Evolutionary conservation across 139 green algal genomes (phyloP).

Genomic region (Coccomyxa sp.): DNA sequence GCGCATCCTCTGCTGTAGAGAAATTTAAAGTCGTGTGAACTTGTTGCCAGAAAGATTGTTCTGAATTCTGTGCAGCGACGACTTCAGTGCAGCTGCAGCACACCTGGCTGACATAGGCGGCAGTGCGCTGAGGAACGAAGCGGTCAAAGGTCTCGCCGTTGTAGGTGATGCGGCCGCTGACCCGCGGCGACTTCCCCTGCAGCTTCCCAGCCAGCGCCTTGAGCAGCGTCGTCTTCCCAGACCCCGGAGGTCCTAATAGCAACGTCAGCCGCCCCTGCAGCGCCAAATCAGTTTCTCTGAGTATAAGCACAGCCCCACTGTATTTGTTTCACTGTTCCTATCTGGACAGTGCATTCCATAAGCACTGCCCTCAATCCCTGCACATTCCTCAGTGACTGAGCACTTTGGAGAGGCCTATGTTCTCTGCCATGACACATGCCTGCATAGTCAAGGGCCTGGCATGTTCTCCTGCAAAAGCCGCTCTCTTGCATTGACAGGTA

Average conservation of each 20-base stretch:
- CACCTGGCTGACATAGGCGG: constrained; percentile 47
- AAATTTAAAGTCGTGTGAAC: too few species aligned
- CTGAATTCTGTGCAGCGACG: too few species aligned
- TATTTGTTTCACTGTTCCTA: background rate
- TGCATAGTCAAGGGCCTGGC: too few species aligned
- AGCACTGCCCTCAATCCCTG: background rate
- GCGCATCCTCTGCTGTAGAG: too few species aligned
- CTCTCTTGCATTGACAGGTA: background rate
- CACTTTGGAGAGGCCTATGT: background rate
- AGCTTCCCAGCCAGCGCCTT: constrained; percentile 47
- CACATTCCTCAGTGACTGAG: background rate
- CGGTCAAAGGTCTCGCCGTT: constrained; percentile 45
- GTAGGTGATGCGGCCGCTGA: constrained; percentile 46
- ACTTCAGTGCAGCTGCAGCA: background rate
- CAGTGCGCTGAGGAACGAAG: constrained; percentile 47
- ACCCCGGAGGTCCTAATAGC: constrained; percentile 59
- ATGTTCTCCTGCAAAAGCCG: too few species aligned
- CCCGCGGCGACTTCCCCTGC: background rate
- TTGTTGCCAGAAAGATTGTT: too few species aligned
- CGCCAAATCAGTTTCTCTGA: background rate
- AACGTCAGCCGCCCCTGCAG: constrained; percentile 43
- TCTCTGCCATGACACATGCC: too few species aligned
- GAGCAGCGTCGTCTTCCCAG: constrained; percentile 54
- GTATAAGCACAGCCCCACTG: background rate
- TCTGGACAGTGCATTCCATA: too few species aligned